Percentiles rank a stretch among this genome's conserved stretches.
phyloP scores from a whole-genome alignment of 352 stramenopile species.

The Pythium phragmiticola region DNA sequence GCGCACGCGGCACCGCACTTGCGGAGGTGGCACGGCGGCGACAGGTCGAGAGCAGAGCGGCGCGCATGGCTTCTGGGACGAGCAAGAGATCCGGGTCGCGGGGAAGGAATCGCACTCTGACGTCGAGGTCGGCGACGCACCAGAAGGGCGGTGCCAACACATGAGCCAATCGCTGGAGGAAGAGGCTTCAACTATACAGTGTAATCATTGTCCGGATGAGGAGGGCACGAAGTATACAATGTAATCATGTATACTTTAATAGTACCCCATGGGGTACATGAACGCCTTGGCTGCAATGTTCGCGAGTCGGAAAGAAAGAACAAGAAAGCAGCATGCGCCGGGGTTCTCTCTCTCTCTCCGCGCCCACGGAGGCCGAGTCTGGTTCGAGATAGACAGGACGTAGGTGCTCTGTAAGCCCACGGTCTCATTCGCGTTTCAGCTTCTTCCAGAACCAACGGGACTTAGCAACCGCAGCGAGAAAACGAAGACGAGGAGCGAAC shows the following conservation, averaged over 20 bases:
- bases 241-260: slow-evolving; percentile 6
- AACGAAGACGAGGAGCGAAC: not conserved
- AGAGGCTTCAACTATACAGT: slow-evolving; percentile 1
- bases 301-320: not conserved
- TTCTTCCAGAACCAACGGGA: not conserved
- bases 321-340: not conserved
- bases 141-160: not conserved
- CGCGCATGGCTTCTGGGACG: slow-evolving; percentile 22
- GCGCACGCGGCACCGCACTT: not conserved
- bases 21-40: slow-evolving; percentile 14
- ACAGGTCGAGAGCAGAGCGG: slow-evolving; percentile 23
- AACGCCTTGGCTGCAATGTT: not conserved
- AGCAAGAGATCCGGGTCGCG: not conserved
- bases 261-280: not conserved
- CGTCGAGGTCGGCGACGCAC: not conserved
- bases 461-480: not conserved
- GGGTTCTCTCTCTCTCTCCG: too few species aligned
- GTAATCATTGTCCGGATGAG: slow-evolving; percentile 1
- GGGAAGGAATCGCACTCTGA: not conserved
- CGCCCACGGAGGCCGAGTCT: too few species aligned
- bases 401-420: too few species aligned
- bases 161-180: slow-evolving; percentile 2
- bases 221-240: not conserved
- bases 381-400: too few species aligned
- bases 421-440: not conserved